Evolutionary conservation across 2,329 filamentous ascomycete species (phyloP).

Genomic region (Exophiala xenobiotica): DNA sequence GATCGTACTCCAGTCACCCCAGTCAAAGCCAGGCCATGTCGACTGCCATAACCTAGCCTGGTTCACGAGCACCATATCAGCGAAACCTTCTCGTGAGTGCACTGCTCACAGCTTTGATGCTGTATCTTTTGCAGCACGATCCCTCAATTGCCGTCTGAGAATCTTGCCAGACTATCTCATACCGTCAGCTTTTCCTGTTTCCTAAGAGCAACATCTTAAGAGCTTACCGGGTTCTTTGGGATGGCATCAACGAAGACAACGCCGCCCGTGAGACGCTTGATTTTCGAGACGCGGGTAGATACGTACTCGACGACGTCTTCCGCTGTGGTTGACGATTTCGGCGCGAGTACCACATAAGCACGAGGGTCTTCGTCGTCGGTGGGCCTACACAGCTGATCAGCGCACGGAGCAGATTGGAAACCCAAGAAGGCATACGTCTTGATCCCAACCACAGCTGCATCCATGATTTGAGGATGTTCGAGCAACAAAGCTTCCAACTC

Average conservation of each 20-base stretch:
- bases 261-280: conserved; percentile 48
- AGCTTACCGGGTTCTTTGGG: conserved; percentile 42
- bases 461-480: conserved; percentile 44
- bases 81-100: too few relatives aligned
- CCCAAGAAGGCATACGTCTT: conserved; percentile 36
- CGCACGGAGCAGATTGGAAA: background rate
- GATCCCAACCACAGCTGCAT: conserved; percentile 50
- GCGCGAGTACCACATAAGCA: conserved; percentile 36
- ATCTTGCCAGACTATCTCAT: conserved; percentile 46
- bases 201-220: background rate
- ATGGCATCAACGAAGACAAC: conserved; percentile 47
- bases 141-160: conserved; percentile 35
- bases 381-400: background rate
- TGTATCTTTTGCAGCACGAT: conserved; percentile 14
- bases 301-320: conserved; percentile 44
- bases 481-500: conserved; percentile 49
- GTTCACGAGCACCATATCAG: too few relatives aligned
- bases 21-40: too few relatives aligned
- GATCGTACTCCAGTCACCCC: too few relatives aligned
- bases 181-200: background rate
- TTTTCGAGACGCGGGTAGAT: conserved; percentile 43
- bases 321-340: conserved; percentile 36
- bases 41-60: too few relatives aligned
- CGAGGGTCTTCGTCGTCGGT: conserved; percentile 34
- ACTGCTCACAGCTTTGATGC: conserved; percentile 12